Percentiles rank a stretch among this genome's conserved stretches.
These are phyloP conservation scores for Nannizziopsis barbatae DNA, from an alignment of 2,329 filamentous ascomycete genomes.

Conservation along the genomic window DNA sequence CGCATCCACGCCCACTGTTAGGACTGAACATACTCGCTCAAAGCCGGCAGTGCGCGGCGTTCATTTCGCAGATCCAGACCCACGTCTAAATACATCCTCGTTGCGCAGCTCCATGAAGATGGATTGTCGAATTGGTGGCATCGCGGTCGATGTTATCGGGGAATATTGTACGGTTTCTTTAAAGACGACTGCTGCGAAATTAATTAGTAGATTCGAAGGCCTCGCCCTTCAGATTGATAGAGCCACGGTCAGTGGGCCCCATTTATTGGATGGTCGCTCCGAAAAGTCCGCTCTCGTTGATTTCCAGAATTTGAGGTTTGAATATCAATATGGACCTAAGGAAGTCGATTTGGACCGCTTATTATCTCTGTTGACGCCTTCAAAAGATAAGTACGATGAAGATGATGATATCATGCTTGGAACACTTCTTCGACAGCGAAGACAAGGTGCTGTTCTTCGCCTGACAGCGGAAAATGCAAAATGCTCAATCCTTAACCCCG, in stretches of 20 bases:
- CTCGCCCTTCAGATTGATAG: conserved; percentile 64
- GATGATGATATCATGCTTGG: conserved; percentile 94
- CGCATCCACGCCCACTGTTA: conserved; percentile 54
- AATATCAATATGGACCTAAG: conserved; percentile 61
- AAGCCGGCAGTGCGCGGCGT: conserved; percentile 39
- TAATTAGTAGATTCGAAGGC: conserved; percentile 62
- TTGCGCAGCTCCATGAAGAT: conserved; percentile 2
- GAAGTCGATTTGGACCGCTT: conserved; percentile 72
- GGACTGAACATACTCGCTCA: conserved; percentile 25
- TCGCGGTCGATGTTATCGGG: conserved; percentile 65
- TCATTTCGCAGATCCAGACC: conserved; percentile 42
- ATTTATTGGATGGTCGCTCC: conserved; percentile 36
- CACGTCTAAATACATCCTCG: conserved; percentile 18
- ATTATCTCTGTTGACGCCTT: conserved; percentile 77
- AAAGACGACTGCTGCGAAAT: conserved; percentile 69
- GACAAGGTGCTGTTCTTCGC: conserved; percentile 73
- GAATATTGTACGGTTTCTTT: conserved; percentile 63
- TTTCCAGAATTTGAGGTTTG: conserved; percentile 55
- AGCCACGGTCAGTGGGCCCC: conserved; percentile 63
- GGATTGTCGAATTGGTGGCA: conserved; percentile 64
- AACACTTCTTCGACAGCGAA: conserved; percentile 71
- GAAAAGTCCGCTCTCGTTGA: conserved; percentile 51
- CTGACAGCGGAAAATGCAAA: conserved; percentile 55
- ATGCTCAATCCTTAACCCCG: conserved; percentile 50
- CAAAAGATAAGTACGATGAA: conserved; percentile 75